Conservation (phyloP, 2,329 filamentous ascomycete species). For the Mycosphaerella sp. region DNA sequence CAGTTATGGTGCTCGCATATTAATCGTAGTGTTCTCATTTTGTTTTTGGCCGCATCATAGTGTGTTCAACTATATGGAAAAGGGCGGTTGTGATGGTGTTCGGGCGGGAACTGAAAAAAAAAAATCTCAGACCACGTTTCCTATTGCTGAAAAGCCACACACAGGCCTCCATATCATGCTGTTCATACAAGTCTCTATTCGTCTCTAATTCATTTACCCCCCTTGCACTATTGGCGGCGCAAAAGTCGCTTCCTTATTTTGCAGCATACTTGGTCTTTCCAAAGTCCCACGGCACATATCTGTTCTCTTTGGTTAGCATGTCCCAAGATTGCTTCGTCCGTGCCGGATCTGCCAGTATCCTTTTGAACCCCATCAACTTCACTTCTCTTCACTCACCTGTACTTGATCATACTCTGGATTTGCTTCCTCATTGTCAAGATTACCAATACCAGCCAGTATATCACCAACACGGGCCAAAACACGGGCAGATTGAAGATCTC, state of each 20-base stretch:
- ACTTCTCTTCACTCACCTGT: constrained; percentile 67
- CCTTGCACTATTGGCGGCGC: not conserved
- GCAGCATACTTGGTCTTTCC: constrained; percentile 35
- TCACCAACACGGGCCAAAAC: constrained; percentile 96
- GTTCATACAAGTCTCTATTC: too few species aligned
- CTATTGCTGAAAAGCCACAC: too few species aligned
- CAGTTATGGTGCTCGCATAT: too few species aligned
- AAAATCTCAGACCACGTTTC: too few species aligned
- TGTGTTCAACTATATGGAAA: too few species aligned
- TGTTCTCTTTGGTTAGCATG: constrained; percentile 21
- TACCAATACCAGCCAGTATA: constrained; percentile 98
- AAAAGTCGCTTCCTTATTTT: constrained; percentile 20
- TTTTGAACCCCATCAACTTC: not conserved
- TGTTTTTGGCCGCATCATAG: too few species aligned
- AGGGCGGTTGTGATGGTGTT: too few species aligned
- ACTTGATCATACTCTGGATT: constrained; percentile 99
- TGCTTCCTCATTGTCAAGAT: constrained; percentile 96
- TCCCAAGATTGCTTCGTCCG: not conserved
- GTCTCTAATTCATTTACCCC: too few species aligned
- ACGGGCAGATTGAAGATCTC: constrained; percentile 92
- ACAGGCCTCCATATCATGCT: too few species aligned
- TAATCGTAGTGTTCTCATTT: too few species aligned
- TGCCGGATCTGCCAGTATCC: not conserved
- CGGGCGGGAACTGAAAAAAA: too few species aligned
- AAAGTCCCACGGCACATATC: constrained; percentile 38